phyloP scores from a whole-genome alignment of 2,329 filamentous ascomycete species.

The Aspergillus awamori region DNA sequence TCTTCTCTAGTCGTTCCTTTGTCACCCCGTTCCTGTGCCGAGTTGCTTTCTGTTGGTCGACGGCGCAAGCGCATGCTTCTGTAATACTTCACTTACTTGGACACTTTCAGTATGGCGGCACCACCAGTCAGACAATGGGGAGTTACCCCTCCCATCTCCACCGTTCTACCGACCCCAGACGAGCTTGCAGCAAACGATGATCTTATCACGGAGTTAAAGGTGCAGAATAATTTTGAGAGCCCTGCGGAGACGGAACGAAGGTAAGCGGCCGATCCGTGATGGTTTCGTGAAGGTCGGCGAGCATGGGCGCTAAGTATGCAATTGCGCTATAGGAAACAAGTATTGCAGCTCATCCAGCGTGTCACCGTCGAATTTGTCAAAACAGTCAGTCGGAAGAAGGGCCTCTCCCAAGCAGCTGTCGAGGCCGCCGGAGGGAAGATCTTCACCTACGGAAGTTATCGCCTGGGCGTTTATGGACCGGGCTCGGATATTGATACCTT shows the following conservation, averaged over 20 bases:
- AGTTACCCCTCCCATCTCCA: slow-evolving; percentile 82
- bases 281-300: neutral
- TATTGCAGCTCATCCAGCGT: slow-evolving; percentile 74
- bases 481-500: slow-evolving; percentile 97
- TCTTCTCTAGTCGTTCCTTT: slow-evolving; percentile 9
- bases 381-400: slow-evolving; percentile 73
- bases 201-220: slow-evolving; percentile 80
- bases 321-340: slow-evolving; percentile 59
- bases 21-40: slow-evolving; percentile 6
- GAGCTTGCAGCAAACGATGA: slow-evolving; percentile 78
- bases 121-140: slow-evolving; percentile 60
- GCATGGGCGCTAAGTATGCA: slow-evolving; percentile 2
- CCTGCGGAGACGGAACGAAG: slow-evolving; percentile 80
- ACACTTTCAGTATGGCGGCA: slow-evolving; percentile 37
- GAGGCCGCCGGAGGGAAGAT: slow-evolving; percentile 88
- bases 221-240: slow-evolving; percentile 89
- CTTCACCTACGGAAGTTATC: slow-evolving; percentile 95
- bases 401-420: slow-evolving; percentile 73
- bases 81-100: slow-evolving; percentile 8
- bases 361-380: slow-evolving; percentile 87
- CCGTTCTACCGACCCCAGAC: slow-evolving; percentile 70
- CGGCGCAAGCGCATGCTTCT: slow-evolving; percentile 21
- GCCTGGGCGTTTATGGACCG: slow-evolving; percentile 89
- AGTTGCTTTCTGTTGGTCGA: slow-evolving; percentile 5
- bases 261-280: slow-evolving; percentile 46